These are phyloP conservation scores for Trichoderma asperellum DNA, from an alignment of 2,329 filamentous ascomycete species.

Conservation along the genomic window DNA sequence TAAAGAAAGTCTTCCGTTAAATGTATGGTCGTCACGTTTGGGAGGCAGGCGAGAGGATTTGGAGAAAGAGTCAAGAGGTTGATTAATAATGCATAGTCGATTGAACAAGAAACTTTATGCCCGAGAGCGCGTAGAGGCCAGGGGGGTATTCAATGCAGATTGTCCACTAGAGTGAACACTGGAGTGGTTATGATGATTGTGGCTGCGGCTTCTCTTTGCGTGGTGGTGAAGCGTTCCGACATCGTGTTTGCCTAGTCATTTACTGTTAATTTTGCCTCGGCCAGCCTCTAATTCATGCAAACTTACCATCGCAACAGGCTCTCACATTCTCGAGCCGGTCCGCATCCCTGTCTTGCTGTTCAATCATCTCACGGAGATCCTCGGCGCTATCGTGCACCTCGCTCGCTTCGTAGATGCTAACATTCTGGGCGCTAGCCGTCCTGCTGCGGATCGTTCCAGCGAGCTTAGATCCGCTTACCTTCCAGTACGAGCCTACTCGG, in stretches of 20 bases:
- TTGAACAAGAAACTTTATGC: conserved; percentile 36
- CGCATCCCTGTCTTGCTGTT: conserved; percentile 74
- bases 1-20: conserved; percentile 23
- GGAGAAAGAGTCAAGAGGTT: conserved; percentile 20
- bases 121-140: conserved; percentile 44
- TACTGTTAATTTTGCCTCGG: background rate
- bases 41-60: background rate
- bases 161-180: conserved; percentile 33
- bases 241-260: conserved; percentile 69
- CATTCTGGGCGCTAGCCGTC: conserved; percentile 49
- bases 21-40: conserved; percentile 23
- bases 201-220: conserved; percentile 50
- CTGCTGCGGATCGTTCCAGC: conserved; percentile 59
- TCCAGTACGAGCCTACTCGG: conserved; percentile 65
- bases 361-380: conserved; percentile 78
- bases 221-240: conserved; percentile 62
- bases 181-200: conserved; percentile 39
- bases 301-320: conserved; percentile 93
- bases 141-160: conserved; percentile 43
- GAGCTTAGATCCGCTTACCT: conserved; percentile 48
- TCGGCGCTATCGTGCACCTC: conserved; percentile 78
- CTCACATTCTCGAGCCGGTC: conserved; percentile 91
- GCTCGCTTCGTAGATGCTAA: conserved; percentile 62
- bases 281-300: too few relatives aligned
- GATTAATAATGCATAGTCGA: conserved; percentile 27